Evolutionary conservation across 2,329 filamentous ascomycete genomes (phyloP).

Genomic region (Colletotrichum euphorbiae): DNA sequence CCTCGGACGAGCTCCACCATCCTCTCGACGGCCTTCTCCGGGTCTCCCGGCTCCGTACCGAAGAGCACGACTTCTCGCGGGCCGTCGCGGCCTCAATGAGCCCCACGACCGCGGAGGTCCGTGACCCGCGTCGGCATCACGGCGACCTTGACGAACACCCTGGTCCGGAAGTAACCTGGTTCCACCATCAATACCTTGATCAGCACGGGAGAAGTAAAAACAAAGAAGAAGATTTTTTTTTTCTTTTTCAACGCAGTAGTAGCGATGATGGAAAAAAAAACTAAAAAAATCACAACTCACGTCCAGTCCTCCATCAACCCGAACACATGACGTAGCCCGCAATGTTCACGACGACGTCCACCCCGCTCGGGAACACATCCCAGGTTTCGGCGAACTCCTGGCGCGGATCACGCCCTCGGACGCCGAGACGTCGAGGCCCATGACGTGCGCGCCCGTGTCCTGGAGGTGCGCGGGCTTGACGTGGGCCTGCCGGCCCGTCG

Average conservation of each 20-base stretch:
- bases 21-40: slow-evolving; percentile 59
- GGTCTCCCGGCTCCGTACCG: slow-evolving; percentile 58
- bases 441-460: slow-evolving; percentile 2
- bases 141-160: slow-evolving; percentile 19
- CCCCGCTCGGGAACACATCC: slow-evolving; percentile 41
- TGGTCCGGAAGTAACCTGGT: slow-evolving; percentile 60
- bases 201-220: too few species aligned
- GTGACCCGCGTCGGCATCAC: not conserved
- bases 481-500: slow-evolving; percentile 53
- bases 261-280: not conserved
- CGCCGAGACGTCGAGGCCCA: slow-evolving; percentile 22
- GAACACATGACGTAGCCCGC: slow-evolving; percentile 46
- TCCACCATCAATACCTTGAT: slow-evolving; percentile 54
- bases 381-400: not conserved
- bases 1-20: slow-evolving; percentile 67
- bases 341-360: slow-evolving; percentile 55
- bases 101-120: not conserved
- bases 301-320: slow-evolving; percentile 7
- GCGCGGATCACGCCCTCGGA: not conserved
- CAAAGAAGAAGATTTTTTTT: too few species aligned
- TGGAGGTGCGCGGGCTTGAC: slow-evolving; percentile 49
- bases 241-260: too few species aligned
- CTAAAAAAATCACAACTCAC: not conserved
- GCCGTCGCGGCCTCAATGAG: not conserved
- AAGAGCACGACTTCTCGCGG: not conserved